Evolutionary conservation across 31 red algal genomes (phyloP).

Genomic region (Odonthalia washingtoniensis): DNA sequence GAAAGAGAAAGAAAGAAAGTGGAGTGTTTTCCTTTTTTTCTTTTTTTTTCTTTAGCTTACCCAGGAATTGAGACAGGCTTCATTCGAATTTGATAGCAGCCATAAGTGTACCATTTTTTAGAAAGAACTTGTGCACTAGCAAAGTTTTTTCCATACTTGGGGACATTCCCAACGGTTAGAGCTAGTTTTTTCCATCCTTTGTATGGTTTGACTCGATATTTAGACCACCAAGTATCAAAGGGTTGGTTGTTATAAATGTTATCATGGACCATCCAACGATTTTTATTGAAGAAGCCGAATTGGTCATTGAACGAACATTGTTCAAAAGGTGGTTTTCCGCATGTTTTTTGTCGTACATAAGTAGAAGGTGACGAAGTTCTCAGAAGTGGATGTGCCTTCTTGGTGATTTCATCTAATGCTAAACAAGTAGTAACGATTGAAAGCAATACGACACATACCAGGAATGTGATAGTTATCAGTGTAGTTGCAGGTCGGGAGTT

Average conservation of each 20-base stretch:
- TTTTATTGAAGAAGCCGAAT: neutral
- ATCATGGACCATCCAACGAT: slow-evolving; percentile 50
- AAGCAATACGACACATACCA: too few species aligned
- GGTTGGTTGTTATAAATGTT: slow-evolving; percentile 53
- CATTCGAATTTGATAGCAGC: slow-evolving; percentile 76
- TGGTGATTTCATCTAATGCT: too few species aligned
- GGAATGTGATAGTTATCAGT: too few species aligned
- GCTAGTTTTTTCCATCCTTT: neutral
- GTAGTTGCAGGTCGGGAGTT: too few species aligned
- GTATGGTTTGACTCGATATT: slow-evolving; percentile 2
- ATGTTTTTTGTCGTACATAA: too few species aligned
- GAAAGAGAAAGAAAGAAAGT: neutral
- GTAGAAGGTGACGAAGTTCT: too few species aligned
- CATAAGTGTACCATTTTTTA: slow-evolving; percentile 54
- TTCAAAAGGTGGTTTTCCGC: neutral
- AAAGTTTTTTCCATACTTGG: slow-evolving; percentile 40
- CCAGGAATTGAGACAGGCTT: slow-evolving; percentile 26
- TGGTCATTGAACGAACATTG: slow-evolving; percentile 62
- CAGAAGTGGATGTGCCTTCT: too few species aligned
- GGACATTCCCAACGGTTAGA: slow-evolving; percentile 18
- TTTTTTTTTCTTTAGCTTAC: neutral
- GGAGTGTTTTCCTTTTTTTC: too few species aligned
- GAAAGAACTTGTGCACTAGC: slow-evolving; percentile 44
- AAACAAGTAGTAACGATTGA: too few species aligned
- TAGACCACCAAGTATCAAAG: slow-evolving; percentile 71